Conservation (phyloP, 352 stramenopile genomes). For the Globisporangium polare region DNA sequence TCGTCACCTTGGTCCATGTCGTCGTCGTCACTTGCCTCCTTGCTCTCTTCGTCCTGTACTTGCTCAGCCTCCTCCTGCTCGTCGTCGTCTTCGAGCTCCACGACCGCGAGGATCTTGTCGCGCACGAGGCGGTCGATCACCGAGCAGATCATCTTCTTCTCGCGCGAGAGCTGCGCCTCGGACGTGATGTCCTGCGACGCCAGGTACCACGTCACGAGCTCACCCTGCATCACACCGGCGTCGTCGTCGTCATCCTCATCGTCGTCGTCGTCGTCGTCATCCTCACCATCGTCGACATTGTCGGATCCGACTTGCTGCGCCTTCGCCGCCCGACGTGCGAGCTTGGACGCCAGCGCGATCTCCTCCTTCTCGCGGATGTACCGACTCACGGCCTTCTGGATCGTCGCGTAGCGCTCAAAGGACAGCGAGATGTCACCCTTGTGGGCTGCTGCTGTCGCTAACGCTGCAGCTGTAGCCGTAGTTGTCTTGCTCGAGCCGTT, state of each 20-base stretch:
- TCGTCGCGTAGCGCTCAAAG: slow-evolving; percentile 79
- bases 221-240: slow-evolving; percentile 60
- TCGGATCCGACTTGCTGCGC: slow-evolving; percentile 19
- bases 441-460: slow-evolving; percentile 3
- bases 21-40: not conserved
- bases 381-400: slow-evolving; percentile 71
- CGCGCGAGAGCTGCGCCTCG: slow-evolving; percentile 64
- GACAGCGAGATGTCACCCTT: slow-evolving; percentile 45
- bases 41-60: slow-evolving; percentile 20
- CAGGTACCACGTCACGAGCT: slow-evolving; percentile 84
- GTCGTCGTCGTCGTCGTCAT: slow-evolving; percentile 32
- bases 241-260: slow-evolving; percentile 59
- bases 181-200: slow-evolving; percentile 83
- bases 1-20: slow-evolving; percentile 40
- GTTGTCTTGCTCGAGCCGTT: not conserved
- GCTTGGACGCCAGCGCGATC: slow-evolving; percentile 37
- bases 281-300: slow-evolving; percentile 7
- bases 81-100: slow-evolving; percentile 61
- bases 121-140: slow-evolving; percentile 79
- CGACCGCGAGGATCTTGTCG: slow-evolving; percentile 71
- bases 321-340: slow-evolving; percentile 36
- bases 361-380: slow-evolving; percentile 85
- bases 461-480: not conserved
- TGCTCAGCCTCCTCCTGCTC: slow-evolving; percentile 16
- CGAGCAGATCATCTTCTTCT: slow-evolving; percentile 82